phyloP scores from a whole-genome alignment of 1,139 yeast species.

The Magnusiomyces ingens region DNA sequence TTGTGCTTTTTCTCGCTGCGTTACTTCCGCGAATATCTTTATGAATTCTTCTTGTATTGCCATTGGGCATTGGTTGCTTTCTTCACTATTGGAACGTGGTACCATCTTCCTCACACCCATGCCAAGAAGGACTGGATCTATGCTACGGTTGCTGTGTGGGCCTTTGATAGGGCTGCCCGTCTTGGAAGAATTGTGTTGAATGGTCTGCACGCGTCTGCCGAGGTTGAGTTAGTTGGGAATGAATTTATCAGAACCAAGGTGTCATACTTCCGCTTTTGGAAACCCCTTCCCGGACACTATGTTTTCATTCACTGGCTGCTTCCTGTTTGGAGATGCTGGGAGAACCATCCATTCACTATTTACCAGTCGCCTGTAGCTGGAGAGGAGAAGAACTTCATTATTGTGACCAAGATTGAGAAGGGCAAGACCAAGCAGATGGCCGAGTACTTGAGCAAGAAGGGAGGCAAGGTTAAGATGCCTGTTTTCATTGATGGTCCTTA shows the following conservation, averaged over 20 bases:
- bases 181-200: conserved; percentile 32
- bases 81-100: conserved; percentile 40
- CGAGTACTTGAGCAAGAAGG: conserved; percentile 18
- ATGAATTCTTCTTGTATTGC: conserved; percentile 54
- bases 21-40: conserved; percentile 46
- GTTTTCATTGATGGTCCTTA: conserved; percentile 54
- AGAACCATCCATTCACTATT: conserved; percentile 65
- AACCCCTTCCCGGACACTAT: conserved; percentile 49
- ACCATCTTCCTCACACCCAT: conserved; percentile 38
- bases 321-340: conserved; percentile 42
- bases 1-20: conserved; percentile 45
- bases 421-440: conserved; percentile 27
- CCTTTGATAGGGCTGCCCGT: conserved; percentile 34
- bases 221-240: conserved; percentile 27
- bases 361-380: conserved; percentile 28
- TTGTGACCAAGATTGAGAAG: conserved; percentile 31
- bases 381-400: conserved; percentile 26
- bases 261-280: conserved; percentile 34
- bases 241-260: conserved; percentile 26
- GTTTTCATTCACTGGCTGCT: conserved; percentile 54
- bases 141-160: conserved; percentile 36
- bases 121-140: conserved; percentile 40
- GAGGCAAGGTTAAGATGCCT: conserved; percentile 19
- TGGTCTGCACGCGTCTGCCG: conserved; percentile 39
- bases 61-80: conserved; percentile 46